Evolutionary conservation across 1,284 basidiomycete species (phyloP), one percentile per base, ranked within the genome.

Genomic region (Leccinum griseonigrum): DNA sequence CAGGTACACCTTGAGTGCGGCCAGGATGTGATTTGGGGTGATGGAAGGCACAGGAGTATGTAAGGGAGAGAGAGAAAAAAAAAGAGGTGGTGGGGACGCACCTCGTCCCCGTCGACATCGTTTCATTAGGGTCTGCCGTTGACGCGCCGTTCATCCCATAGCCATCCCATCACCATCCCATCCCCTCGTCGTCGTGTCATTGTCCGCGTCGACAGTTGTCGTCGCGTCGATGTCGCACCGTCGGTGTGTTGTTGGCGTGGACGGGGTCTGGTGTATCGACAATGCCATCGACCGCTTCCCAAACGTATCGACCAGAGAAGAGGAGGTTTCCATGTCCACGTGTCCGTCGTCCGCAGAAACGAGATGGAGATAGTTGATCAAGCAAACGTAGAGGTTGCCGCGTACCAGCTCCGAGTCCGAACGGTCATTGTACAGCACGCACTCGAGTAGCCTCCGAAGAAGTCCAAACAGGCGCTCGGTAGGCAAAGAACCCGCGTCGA

Each of bases 371-470:
- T 93, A 96, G 74, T 97, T 96, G 75, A 94, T 86, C 59, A 98
- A 79, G 3, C 92, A 83, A 7, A 94, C 92, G 74, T 97, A 98
- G n/a, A 98, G 80, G 74, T 98, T 98, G 11, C 96, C 96, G n/a
- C 96, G 88, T n/a, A 95, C 90, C 56, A 92, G 80, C 68, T n/a
- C n/a, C n/a, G n/a, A n/a, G n/a, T 95, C 93, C n/a, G 90, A 84
- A 4, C 88, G 90, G 60, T 89, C 91, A 59, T 85, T 89, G 63
- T 91, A 86, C 58, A 92, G 71, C 56, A 95, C 83, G 50, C 89
- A 91, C 62, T 94, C 88, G 60, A 97, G 72, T 29, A 95, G 79
- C 64, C 83, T 87, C 36, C 87, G 85, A n/a, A 98, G 81, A 38
- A 95, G 85, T 1, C 84, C 77, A 60, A 87, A 85, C 7, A 98